Evolutionary conservation across 257 asterid genomes (phyloP).

Genomic region (Galeopsis tetrahit): DNA sequence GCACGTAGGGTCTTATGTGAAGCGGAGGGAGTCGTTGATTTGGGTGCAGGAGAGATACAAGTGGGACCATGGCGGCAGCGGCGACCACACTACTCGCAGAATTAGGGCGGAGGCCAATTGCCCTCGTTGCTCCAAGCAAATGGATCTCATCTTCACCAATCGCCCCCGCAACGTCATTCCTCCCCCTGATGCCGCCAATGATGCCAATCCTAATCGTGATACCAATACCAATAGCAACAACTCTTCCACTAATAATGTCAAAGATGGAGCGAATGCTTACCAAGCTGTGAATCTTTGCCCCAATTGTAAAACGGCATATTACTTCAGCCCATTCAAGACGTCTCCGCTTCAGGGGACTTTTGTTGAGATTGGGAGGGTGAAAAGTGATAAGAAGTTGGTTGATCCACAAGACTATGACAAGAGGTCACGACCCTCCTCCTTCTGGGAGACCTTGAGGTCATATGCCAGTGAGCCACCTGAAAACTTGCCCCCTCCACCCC

Average conservation of each 20-base stretch:
- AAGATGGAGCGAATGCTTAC: conserved; percentile 41
- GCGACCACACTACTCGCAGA: conserved; percentile 48
- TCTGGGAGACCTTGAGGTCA: conserved; percentile 83
- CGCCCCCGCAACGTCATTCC: conserved; percentile 67
- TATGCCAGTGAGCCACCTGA: conserved; percentile 77
- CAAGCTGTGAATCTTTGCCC: conserved; percentile 93
- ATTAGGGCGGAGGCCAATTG: conserved; percentile 92
- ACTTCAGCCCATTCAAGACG: conserved; percentile 75
- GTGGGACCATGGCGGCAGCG: conserved; percentile 65
- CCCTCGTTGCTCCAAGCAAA: conserved; percentile 92
- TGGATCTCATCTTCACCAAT: conserved; percentile 82
- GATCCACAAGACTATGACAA: conserved; percentile 56
- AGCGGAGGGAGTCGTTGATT: conserved; percentile 59
- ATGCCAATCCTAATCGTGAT: conserved; percentile 11
- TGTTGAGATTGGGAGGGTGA: conserved; percentile 80
- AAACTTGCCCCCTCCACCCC: conserved; percentile 58
- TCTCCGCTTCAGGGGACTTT: conserved; percentile 87
- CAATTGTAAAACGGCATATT: conserved; percentile 86
- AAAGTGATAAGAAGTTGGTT: conserved; percentile 49
- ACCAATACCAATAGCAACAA: neutral
- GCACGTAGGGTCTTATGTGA: conserved; percentile 52
- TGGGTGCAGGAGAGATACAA: conserved; percentile 80
- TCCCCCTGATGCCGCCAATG: conserved; percentile 37
- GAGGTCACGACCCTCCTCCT: conserved; percentile 64
- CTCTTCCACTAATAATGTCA: neutral